These are phyloP conservation scores for Penicillium sp. DNA, from an alignment of 2,329 filamentous ascomycete species.

Conservation along the genomic window DNA sequence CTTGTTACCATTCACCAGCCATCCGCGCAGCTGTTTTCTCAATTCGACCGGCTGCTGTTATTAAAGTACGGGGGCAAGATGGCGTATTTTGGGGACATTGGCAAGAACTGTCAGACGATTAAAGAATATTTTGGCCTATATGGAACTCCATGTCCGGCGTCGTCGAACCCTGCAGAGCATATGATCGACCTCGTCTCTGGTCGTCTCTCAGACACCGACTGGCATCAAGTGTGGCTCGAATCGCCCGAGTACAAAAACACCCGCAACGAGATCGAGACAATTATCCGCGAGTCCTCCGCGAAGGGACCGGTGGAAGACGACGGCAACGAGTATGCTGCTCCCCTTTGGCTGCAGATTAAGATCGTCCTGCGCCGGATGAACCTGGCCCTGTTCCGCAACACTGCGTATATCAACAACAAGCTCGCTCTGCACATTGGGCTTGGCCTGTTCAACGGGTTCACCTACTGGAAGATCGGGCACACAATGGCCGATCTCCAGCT, in stretches of 20 bases:
- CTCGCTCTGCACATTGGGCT: conserved; percentile 59
- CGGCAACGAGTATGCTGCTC: conserved; percentile 68
- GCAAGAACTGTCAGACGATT: conserved; percentile 66
- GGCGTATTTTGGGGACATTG: conserved; percentile 72
- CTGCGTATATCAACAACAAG: conserved; percentile 70
- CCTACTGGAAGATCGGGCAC: conserved; percentile 72
- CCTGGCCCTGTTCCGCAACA: conserved; percentile 72
- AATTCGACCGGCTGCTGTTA: conserved; percentile 72
- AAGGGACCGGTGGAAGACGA: conserved; percentile 49
- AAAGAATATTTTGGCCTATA: conserved; percentile 70
- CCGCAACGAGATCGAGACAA: conserved; percentile 65
- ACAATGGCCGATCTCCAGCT: conserved; percentile 70
- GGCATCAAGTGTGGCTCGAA: conserved; percentile 73
- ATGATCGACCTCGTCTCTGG: conserved; percentile 58
- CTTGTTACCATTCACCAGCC: conserved; percentile 75
- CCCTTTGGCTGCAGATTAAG: conserved; percentile 65
- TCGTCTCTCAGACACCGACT: conserved; percentile 60
- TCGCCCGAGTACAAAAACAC: conserved; percentile 64
- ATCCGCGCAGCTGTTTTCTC: conserved; percentile 67
- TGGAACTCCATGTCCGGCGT: conserved; percentile 66
- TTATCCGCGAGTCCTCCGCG: conserved; percentile 56
- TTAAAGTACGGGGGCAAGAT: conserved; percentile 69
- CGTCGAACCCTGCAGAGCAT: conserved; percentile 66
- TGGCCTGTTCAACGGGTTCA: conserved; percentile 55
- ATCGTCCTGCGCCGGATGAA: conserved; percentile 66